Evolutionary conservation across 139 green algal genomes (phyloP).

Genomic region (Chlamydomonas schloesseri): DNA sequence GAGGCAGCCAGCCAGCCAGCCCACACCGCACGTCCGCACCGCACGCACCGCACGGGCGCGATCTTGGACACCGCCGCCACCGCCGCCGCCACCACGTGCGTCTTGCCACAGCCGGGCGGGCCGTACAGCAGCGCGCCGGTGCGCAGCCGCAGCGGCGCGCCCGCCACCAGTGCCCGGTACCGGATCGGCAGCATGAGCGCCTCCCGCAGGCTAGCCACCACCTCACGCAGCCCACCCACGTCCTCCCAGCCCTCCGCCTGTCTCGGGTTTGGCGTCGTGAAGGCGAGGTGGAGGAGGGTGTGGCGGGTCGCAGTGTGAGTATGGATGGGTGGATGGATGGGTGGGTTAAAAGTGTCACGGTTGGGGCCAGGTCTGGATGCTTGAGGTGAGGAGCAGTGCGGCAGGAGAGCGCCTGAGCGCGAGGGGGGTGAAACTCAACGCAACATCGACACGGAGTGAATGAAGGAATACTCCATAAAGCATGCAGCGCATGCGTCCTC

Average conservation of each 20-base stretch:
- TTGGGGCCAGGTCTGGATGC: no score
- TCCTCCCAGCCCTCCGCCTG: constrained; percentile 79
- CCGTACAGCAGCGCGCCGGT: constrained; percentile 97
- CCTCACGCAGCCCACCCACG: constrained; percentile 89
- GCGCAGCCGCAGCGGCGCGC: constrained; percentile 87
- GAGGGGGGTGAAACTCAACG: no score
- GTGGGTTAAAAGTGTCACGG: no score
- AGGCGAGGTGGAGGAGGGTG: background rate
- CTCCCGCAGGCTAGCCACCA: constrained; percentile 82
- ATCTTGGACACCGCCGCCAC: constrained; percentile 71
- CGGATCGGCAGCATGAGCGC: constrained; percentile 84
- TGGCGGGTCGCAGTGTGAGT: background rate
- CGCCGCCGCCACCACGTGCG: constrained; percentile 87
- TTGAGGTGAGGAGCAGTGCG: no score
- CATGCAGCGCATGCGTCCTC: no score
- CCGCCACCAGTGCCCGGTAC: constrained; percentile 63
- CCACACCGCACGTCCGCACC: no score
- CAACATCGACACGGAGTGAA: no score
- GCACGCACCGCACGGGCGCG: constrained; percentile 46
- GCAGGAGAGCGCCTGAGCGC: no score
- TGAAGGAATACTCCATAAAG: no score
- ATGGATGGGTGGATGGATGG: no score
- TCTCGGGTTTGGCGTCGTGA: background rate
- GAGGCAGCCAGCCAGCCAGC: no score
- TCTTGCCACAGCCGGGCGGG: constrained; percentile 97